Evolutionary conservation across 495 filamentous ascomycete genomes (phyloP).

Genomic region (Tuber aestivum): DNA sequence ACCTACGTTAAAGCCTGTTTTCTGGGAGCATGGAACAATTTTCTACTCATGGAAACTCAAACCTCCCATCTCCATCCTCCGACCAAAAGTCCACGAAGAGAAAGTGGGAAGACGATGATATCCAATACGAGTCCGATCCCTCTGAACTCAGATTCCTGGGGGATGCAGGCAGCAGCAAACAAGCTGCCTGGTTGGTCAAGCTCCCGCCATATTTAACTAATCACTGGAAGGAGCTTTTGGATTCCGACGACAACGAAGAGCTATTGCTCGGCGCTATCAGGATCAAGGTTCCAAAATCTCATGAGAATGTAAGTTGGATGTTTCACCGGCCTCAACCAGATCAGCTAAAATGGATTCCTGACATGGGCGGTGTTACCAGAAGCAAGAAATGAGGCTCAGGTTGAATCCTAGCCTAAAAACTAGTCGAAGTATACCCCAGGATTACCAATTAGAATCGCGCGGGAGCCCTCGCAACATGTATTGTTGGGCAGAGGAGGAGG

Average conservation of each 20-base stretch:
- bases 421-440: background rate
- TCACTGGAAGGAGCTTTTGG: background rate
- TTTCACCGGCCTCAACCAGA: background rate
- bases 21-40: background rate
- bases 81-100: background rate
- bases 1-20: background rate
- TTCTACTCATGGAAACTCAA: background rate
- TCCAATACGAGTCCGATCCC: background rate
- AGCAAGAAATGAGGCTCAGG: background rate
- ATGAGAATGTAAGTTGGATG: background rate
- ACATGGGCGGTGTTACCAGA: background rate
- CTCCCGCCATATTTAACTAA: background rate
- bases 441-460: background rate
- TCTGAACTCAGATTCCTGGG: background rate
- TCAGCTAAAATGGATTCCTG: background rate
- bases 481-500: background rate
- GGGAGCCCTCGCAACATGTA: background rate
- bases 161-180: background rate
- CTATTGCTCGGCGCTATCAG: background rate
- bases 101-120: background rate
- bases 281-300: background rate
- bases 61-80: background rate
- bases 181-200: background rate
- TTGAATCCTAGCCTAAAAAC: background rate
- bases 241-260: background rate